Base-by-base conservation (phyloP, 2,329 filamentous ascomycete genomes). In the Trichoderma cornu-damae region DNA sequence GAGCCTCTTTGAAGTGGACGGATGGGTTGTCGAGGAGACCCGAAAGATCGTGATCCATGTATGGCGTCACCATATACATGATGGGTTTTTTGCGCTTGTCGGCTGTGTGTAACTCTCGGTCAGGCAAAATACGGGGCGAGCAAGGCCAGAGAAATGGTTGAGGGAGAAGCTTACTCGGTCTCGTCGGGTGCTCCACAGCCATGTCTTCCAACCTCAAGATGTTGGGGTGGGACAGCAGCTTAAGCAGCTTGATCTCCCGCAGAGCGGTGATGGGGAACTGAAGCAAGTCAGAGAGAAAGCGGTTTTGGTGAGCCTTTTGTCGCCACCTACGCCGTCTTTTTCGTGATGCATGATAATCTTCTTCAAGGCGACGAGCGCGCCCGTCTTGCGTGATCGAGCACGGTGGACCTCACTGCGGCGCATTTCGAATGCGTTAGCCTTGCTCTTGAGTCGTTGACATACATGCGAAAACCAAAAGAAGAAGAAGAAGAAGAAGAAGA, bases 321-420 rank as follows among this genome's bases (percentile, higher is more conserved):
- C 56, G 42, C 46, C 37, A 75, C 85, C 66, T 74, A 89, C 86
- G 49, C 94, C 94, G 73, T 99, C 94, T 72, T 96, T 97, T 77
- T 99, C 94, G 72, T 97, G 96, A 72, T 97, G 94, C 89, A 97
- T 96, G 63, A 99, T 84, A 64, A 99, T 99, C 80, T 97, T 97
- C 78, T 99, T 99, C 68, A 99, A 74, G 3, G 94, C 94, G 60
- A 96, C 88, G 44, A 93, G 73, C 22, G 83, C 80, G 54, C 89
- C 87, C 1, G 85, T 89, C 67, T 82, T 88, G 66, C 84, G 86
- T 26, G 88, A 90, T 61, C 83, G 83, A 60, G 91, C 94, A 68
- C 93, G 94, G 72, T 96, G 90, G 37, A 97, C 94, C 75, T 97
- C 91, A 64, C 87, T 54, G 6, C 14, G 24, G 40, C 88, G 61